These are phyloP conservation scores for Aciculosporium take DNA, from an alignment of 2,329 filamentous ascomycete genomes.

Conservation along the genomic window DNA sequence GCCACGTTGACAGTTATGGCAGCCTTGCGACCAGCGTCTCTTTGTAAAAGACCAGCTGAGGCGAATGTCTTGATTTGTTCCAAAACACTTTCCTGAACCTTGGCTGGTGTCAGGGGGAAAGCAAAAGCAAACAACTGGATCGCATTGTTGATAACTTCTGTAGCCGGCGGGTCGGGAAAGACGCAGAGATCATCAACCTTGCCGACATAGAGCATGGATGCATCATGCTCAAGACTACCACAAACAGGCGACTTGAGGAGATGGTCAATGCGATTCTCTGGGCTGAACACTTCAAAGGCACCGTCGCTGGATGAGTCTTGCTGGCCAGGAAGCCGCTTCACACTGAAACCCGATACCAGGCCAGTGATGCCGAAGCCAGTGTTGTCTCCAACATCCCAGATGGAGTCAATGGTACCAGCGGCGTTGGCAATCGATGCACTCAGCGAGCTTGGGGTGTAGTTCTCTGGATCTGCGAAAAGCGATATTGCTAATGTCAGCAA, in stretches of 20 bases:
- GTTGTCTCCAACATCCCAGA: slow-evolving; percentile 94
- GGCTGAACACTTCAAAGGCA: slow-evolving; percentile 37
- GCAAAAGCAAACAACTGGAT: slow-evolving; percentile 88
- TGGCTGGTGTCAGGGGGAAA: slow-evolving; percentile 74
- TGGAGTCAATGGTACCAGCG: slow-evolving; percentile 75
- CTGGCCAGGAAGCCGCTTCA: slow-evolving; percentile 56
- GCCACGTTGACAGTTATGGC: slow-evolving; percentile 87
- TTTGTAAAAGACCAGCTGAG: slow-evolving; percentile 63
- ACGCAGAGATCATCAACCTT: slow-evolving; percentile 26
- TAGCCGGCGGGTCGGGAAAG: slow-evolving; percentile 65
- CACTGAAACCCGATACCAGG: slow-evolving; percentile 61
- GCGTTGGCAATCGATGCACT: slow-evolving; percentile 86
- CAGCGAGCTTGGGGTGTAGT: slow-evolving; percentile 69
- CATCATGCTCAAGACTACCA: slow-evolving; percentile 78
- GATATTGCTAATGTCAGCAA: slow-evolving; percentile 79
- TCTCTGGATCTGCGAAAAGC: slow-evolving; percentile 84
- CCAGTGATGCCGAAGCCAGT: slow-evolving; percentile 88
- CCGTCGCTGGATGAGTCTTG: slow-evolving; percentile 35
- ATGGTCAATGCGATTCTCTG: slow-evolving; percentile 50
- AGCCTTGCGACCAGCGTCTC: slow-evolving; percentile 76
- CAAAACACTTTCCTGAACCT: slow-evolving; percentile 88
- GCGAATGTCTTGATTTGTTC: slow-evolving; percentile 87
- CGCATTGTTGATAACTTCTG: slow-evolving; percentile 86
- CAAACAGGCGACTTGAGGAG: slow-evolving; percentile 58
- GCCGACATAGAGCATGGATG: slow-evolving; percentile 60